These are phyloP conservation scores for Crithidia mellificae DNA, from an alignment of 208 protist genomes.

Conservation along the genomic window DNA sequence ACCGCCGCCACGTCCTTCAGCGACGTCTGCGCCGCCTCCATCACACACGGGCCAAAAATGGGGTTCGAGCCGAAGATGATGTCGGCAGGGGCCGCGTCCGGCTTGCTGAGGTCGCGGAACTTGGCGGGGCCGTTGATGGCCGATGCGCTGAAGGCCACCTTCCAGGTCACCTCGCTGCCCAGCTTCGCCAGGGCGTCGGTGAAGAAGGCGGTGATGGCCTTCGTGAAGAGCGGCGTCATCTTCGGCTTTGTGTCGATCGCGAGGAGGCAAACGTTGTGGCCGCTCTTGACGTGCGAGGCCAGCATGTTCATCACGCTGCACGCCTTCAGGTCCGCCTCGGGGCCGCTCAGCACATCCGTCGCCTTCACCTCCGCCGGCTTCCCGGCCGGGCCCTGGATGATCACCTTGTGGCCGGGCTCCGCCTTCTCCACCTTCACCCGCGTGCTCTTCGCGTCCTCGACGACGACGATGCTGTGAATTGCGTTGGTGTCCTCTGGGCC, in stretches of 20 bases:
- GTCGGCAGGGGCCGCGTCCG: constrained; percentile 32
- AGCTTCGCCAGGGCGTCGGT: constrained; percentile 27
- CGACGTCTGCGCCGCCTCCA: constrained; percentile 33
- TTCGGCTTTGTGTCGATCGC: constrained; percentile 24
- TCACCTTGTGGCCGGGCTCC: constrained; percentile 27
- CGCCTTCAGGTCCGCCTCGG: constrained; percentile 16
- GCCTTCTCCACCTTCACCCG: constrained; percentile 24
- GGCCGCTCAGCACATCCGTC: constrained; percentile 18
- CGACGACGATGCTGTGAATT: constrained; percentile 32
- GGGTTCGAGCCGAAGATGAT: constrained; percentile 59
- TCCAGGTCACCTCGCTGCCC: constrained; percentile 30
- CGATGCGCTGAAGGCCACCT: constrained; percentile 35
- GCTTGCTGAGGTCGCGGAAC: constrained; percentile 40
- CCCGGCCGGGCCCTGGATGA: constrained; percentile 27
- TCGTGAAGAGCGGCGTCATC: constrained; percentile 22
- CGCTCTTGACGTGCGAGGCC: constrained; percentile 32
- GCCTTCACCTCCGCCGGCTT: constrained; percentile 25
- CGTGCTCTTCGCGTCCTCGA: constrained; percentile 30
- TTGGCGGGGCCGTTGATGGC: constrained; percentile 34
- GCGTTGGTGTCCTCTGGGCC: constrained; percentile 13
- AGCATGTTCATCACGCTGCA: constrained; percentile 18
- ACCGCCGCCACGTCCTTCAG: constrained; percentile 32
- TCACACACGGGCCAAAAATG: constrained; percentile 58
- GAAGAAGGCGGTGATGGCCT: constrained; percentile 30
- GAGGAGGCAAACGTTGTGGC: constrained; percentile 29